Conservation (phyloP, 176 grass and related monocot species). For the Eleusine indica region DNA sequence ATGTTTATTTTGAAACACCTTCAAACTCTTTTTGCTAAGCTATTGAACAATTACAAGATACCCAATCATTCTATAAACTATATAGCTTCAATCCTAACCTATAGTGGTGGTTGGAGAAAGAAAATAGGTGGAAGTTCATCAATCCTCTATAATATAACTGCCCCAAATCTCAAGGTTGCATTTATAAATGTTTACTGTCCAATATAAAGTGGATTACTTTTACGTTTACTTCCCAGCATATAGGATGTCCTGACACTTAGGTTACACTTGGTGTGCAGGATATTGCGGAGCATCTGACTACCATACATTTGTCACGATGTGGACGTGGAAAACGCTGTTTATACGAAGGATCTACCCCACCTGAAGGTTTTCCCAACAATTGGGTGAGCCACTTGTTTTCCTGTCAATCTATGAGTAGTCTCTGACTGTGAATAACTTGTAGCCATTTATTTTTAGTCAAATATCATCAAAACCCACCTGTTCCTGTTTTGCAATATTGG, state of each 20-base stretch:
- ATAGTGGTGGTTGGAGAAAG: constrained; percentile 1
- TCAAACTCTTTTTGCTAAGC: neutral
- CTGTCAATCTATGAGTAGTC: neutral
- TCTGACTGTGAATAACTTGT: neutral
- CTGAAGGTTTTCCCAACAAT: constrained; percentile 80
- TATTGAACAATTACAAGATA: neutral
- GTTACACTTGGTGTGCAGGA: constrained; percentile 61
- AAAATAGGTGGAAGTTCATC: constrained; percentile 11
- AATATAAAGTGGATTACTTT: neutral
- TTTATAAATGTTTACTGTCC: constrained; percentile 1
- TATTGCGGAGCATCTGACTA: constrained; percentile 90
- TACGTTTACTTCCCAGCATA: neutral
- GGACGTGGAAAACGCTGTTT: constrained; percentile 86
- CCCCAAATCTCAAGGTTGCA: neutral
- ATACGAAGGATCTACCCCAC: constrained; percentile 89
- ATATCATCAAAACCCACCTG: neutral
- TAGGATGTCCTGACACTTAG: neutral
- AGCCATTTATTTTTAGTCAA: neutral
- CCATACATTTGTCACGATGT: constrained; percentile 81
- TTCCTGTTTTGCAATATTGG: constrained; percentile 11
- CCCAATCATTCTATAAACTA: neutral
- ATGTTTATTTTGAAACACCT: constrained; percentile 15
- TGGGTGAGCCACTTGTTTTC: constrained; percentile 66
- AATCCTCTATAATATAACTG: neutral
- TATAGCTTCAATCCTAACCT: neutral